Base-by-base conservation (phyloP, 768 basidiomycete genomes). In the Trametes villosa region DNA sequence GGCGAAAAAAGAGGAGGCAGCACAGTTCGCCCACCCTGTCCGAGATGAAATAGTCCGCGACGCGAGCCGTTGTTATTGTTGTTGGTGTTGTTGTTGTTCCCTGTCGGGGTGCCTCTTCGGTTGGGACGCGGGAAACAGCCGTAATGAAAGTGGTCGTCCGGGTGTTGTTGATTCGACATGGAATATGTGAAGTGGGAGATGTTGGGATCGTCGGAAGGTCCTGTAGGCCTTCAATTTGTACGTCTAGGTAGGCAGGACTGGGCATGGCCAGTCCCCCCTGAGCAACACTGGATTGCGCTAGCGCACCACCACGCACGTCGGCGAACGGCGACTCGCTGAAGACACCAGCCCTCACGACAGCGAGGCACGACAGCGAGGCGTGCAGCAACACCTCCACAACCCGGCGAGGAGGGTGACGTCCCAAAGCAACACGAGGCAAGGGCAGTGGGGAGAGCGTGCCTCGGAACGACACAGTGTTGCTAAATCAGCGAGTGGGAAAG, bases 1-100 rank as follows among this genome's bases (percentile, higher is more conserved):
- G 85, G 84, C 77, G 86, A 81, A 85, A 85, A 83, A 83, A 91
- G 80, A 86, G 89, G 86, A 87, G 89, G 89, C 76, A 90, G 86
- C 81, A 89, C 83, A 81, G 87, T 85, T 86, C 89, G 87, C 89
- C 88, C 88, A 91, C 89, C 89, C 86, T 90, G 89, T 82, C 86
- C 85, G 78, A 84, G 81, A 64, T 79, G 83, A 83, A 80, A 88
- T 85, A 82, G 87, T 76, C 80, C 79, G 74, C 74, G 78, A 77
- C 86, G 85, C 74, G 83, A 73, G 49, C 38, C 47, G 53, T 60
- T 64, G 54, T 64, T 67, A 44, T 63, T 62, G 59, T 63, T 60
- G 57, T 59, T 67, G 60, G 53, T 66, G 57, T 56, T 59, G 62
- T 58, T 60, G 57, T 58, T 68, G 64, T 64, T 68, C 34, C 85